A percentile compares a stretch with the other conserved stretches of the same genome.
These are phyloP conservation scores for Hanseniaspora taiwanica DNA, from an alignment of 805 yeast species.

Conservation along the genomic window DNA sequence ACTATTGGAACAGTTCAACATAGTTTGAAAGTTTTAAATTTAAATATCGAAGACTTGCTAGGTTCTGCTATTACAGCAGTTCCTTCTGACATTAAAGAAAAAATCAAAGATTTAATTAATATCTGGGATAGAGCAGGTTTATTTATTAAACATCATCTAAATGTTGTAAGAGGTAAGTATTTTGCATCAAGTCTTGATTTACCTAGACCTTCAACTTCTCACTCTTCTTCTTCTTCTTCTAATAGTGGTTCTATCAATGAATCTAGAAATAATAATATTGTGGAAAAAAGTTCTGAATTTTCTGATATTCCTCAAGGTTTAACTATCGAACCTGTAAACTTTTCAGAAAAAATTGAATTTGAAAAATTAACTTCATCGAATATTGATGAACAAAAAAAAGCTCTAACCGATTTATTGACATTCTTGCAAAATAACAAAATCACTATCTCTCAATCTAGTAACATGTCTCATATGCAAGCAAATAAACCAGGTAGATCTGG, in stretches of 20 bases:
- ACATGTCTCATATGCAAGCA: not conserved
- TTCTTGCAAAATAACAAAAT: slow-evolving; percentile 14
- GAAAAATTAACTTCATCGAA: slow-evolving; percentile 2
- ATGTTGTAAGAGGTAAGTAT: slow-evolving; percentile 42
- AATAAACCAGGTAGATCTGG: slow-evolving; percentile 1
- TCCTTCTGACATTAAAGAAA: slow-evolving; percentile 48
- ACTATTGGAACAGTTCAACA: slow-evolving; percentile 59
- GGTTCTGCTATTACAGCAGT: slow-evolving; percentile 48
- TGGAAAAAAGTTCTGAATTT: slow-evolving; percentile 28
- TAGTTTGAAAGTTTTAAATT: slow-evolving; percentile 53
- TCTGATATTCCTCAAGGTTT: slow-evolving; percentile 11
- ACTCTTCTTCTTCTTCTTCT: slow-evolving; percentile 12
- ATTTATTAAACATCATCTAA: slow-evolving; percentile 45
- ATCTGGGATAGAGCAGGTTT: slow-evolving; percentile 86
- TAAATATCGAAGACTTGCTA: slow-evolving; percentile 48
- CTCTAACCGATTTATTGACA: slow-evolving; percentile 1
- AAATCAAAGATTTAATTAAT: slow-evolving; percentile 71
- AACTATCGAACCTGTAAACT: slow-evolving; percentile 4
- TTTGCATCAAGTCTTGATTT: slow-evolving; percentile 23
- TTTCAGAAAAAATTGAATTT: not conserved
- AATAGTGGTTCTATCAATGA: slow-evolving; percentile 16
- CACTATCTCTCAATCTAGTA: slow-evolving; percentile 14
- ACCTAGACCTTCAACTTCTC: slow-evolving; percentile 10
- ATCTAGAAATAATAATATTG: slow-evolving; percentile 19
- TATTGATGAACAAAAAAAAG: slow-evolving; percentile 4